A percentile compares a stretch with the other conserved stretches of the same genome.
phyloP scores from a whole-genome alignment of 768 basidiomycete genomes.

The Boletus reticuloceps region DNA sequence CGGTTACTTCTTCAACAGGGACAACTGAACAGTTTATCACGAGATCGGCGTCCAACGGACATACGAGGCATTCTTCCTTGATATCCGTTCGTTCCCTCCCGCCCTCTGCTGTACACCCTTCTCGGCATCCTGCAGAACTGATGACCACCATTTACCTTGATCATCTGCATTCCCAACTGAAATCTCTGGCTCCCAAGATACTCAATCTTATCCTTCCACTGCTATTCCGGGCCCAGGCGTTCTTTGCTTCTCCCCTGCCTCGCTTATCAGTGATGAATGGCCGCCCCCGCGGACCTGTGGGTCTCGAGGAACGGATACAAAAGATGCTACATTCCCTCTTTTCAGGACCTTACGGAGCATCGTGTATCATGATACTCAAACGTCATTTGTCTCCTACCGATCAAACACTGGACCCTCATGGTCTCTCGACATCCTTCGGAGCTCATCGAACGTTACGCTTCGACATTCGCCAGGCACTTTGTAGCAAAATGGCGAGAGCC shows the following conservation, averaged over 20 bases:
- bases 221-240: constrained; percentile 69
- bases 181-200: constrained; percentile 52
- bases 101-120: constrained; percentile 27
- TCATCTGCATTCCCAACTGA: constrained; percentile 60
- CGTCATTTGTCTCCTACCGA: constrained; percentile 47
- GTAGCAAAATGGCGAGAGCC: constrained; percentile 61
- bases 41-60: constrained; percentile 33
- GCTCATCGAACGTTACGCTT: constrained; percentile 62
- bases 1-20: constrained; percentile 29
- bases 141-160: constrained; percentile 61
- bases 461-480: constrained; percentile 60
- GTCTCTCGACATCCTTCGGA: constrained; percentile 47
- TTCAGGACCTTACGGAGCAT: constrained; percentile 61
- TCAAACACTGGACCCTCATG: constrained; percentile 22
- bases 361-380: constrained; percentile 63
- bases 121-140: constrained; percentile 59
- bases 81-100: constrained; percentile 48
- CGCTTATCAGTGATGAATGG: constrained; percentile 55
- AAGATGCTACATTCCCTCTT: constrained; percentile 57
- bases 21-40: constrained; percentile 27
- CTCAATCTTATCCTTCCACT: constrained; percentile 61
- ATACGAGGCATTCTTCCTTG: constrained; percentile 63
- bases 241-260: constrained; percentile 64
- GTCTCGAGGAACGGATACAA: constrained; percentile 54
- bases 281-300: constrained; percentile 29